Evolutionary conservation across 768 basidiomycete genomes (phyloP), one percentile per base, ranked within the genome.

Genomic region (Leucocoprinus sp.): DNA sequence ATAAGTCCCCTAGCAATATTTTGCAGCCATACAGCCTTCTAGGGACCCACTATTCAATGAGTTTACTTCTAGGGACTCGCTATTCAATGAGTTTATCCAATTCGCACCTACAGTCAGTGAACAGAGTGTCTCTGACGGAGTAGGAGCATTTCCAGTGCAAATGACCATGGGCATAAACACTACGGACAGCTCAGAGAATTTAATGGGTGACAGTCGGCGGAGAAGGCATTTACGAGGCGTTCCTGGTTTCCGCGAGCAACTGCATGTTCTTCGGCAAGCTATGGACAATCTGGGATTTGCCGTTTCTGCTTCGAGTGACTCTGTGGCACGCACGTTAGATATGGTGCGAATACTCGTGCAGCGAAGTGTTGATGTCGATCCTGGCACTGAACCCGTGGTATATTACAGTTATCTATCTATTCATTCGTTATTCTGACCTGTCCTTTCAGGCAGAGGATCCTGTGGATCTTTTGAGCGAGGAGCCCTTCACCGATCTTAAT

Each of bases 401-500:
- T 15, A 31, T 17, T 24, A 39, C 26, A 43, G 35, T 6, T 27
- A 15, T 11, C 12, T 17, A 14, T 24, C 12, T 26, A 8, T 27
- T 41, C 17, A 15, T 11, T 26, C 18, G 7, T 18, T 17, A 17
- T 41, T 28, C 15, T 31, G 31, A 31, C 14, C 5, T 5, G 26
- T 11, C 11, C 11, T 27, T 11, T n/a, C 14, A 31, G 31, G n/a
- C 31, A 7, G 31, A 31, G n/a, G 31, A 12, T n/a, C 9, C 29
- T 14, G 41, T 11, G 17, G n/a, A 8, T 8, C 41, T 0, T 21
- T 9, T 18, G 18, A 42, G 5, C 19, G 15, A 14, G 6, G 41
- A 31, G 17, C 19, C 4, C 6, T 14, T 3, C 4, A 4, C 31
- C 26, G 52, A 55, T 18, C 52, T 57, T 21, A 58, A 48, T 31